Conservation (phyloP, 78 protist genomes). For the Pigoraptor vietnamica region DNA sequence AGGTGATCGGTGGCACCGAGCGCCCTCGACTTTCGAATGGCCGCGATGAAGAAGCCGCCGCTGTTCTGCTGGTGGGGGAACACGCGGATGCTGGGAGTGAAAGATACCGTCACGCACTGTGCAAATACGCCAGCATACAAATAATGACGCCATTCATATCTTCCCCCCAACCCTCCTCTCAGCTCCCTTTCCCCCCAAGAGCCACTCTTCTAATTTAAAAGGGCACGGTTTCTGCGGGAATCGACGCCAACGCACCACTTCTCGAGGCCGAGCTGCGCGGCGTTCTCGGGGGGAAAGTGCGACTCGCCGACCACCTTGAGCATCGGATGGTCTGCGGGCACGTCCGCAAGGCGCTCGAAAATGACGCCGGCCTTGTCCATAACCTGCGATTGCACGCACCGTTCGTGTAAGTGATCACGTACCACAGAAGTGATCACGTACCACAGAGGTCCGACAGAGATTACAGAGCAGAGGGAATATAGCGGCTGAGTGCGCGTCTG, state of each 20-base stretch:
- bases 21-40: background rate
- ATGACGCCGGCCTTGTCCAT: background rate
- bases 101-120: background rate
- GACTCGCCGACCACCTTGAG: background rate
- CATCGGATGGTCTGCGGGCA: background rate
- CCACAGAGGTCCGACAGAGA: no score
- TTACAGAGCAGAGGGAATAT: no score
- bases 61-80: conserved; percentile 57
- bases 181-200: no score
- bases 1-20: background rate
- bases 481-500: no score
- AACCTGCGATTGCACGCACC: no score
- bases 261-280: background rate
- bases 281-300: background rate
- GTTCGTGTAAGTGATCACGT: no score
- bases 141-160: no score
- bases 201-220: no score
- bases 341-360: background rate
- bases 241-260: background rate
- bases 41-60: conserved; percentile 71
- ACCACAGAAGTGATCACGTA: no score
- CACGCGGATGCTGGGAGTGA: conserved; percentile 19
- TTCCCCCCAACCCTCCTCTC: no score
- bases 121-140: background rate
- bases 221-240: no score